Evolutionary conservation across 2,329 filamentous ascomycete species (phyloP), one percentile per base, ranked within the genome.

Genomic region (Ophiostoma triangulosporum): DNA sequence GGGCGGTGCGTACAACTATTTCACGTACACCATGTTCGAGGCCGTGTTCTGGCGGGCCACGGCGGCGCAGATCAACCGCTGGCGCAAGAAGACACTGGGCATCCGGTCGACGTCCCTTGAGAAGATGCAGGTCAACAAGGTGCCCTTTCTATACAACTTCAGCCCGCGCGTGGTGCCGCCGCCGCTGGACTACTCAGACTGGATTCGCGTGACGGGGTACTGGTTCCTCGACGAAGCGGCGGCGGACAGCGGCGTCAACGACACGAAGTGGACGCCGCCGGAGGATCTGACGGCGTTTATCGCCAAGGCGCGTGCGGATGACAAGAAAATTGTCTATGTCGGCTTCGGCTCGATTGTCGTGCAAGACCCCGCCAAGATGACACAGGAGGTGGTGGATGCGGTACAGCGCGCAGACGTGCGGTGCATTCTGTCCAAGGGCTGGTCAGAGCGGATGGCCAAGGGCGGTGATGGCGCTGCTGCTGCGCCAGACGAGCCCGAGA

Each of bases 81-180:
- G 93, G 93, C 81, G 93, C 58, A 88, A 88, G 65, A 85, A 82
- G 59, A 78, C 83, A 24, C 76, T 98, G 5, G 80, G 81, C 0
- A 71, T 98, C 27, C 86, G 84, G 51, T 84, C 82, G 58, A 98
- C 93, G 1, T 88, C 73, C 55, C 72, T 95, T 43, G 86, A 93
- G 64, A 95, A 90, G 70, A 81, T 98, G 80, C 89, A 96, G 69
- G 84, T 87, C 2, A 95, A 96, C 71, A 94, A 95, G 66, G 88
- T 96, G n/a, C 93, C 93, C 0, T 98, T 98, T 68, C 69, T 98
- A 46, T 98, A 98, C 73, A 97, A 96, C 69, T 97, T 96, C 66
- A 95, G 88, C 54, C 88, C 90, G 0, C 86, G 81, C 11, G 93
- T 98, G 12, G 93, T 98, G n/a, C 81, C 87, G 2, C 91, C 90